A percentile compares a stretch with the other conserved stretches of the same genome.
Evolutionary conservation across 2,329 filamentous ascomycete species (phyloP).

Genomic region (Beauveria sp.): DNA sequence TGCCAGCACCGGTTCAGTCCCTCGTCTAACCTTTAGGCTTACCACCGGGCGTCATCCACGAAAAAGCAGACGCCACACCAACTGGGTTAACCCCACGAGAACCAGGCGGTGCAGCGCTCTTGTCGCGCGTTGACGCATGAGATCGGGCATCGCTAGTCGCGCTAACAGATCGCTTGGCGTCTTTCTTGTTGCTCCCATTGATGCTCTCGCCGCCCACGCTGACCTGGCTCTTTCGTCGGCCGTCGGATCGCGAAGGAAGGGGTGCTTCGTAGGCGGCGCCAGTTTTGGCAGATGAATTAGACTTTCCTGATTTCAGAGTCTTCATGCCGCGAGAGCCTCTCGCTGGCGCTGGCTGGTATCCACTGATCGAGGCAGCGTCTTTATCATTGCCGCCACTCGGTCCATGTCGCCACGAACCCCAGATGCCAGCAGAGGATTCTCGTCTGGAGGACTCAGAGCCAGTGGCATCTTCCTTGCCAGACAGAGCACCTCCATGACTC

Average conservation of each 20-base stretch:
- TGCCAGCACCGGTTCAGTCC: not conserved
- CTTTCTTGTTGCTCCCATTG: slow-evolving; percentile 38
- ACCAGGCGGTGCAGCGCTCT: slow-evolving; percentile 31
- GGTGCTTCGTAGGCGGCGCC: slow-evolving; percentile 46
- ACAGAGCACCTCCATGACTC: slow-evolving; percentile 16
- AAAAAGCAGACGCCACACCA: slow-evolving; percentile 87
- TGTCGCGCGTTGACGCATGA: slow-evolving; percentile 23
- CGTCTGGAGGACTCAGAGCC: slow-evolving; percentile 29
- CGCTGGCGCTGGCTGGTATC: slow-evolving; percentile 61
- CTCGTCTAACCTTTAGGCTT: slow-evolving; percentile 31
- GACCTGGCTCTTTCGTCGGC: slow-evolving; percentile 47
- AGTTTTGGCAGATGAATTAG: slow-evolving; percentile 45
- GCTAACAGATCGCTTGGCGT: slow-evolving; percentile 43
- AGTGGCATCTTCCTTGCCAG: slow-evolving; percentile 21
- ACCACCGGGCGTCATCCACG: slow-evolving; percentile 66
- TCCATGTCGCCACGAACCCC: slow-evolving; percentile 63
- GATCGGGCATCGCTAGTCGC: slow-evolving; percentile 30
- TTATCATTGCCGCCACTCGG: slow-evolving; percentile 45
- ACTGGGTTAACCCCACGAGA: slow-evolving; percentile 69
- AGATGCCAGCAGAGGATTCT: slow-evolving; percentile 50
- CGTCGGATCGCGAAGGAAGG: slow-evolving; percentile 38
- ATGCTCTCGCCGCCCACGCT: slow-evolving; percentile 23
- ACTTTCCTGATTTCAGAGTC: slow-evolving; percentile 72
- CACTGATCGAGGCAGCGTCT: slow-evolving; percentile 48
- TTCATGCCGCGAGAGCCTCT: slow-evolving; percentile 70